Base-by-base conservation (phyloP, 176 grass and related monocot species). In the Avena eriantha region DNA sequence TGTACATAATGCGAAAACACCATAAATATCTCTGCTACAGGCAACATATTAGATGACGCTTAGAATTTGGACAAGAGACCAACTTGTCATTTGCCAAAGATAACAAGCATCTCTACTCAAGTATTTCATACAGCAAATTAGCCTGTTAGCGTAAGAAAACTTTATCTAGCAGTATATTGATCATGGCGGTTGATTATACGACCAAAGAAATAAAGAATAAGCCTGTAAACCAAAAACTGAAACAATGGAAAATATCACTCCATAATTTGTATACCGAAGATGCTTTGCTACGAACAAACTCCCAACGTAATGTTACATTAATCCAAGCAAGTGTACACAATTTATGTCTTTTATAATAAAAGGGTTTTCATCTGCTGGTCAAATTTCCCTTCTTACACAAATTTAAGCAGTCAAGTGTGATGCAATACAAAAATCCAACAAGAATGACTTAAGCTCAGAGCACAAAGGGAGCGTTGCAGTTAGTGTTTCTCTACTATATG, bases 1-100 rank as follows among this genome's bases (percentile, higher is more conserved):
- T 69, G 91, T 92, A 90, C 93, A 98, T 63, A 95, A 76, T 22
- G 91, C 75, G 0, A 86, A 98, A 43, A 90, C 89, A 79, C 95
- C 93, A 85, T 91, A 94, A 87, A 95, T 91, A 69, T 83, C 86
- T 91, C 84, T 84, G 65, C 85, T 81, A 91, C 41, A 39, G 36
- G 36, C 36, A 39, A 72, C 26, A 10, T 49, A 84, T 68, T 26
- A 84, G 24, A 39, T 82, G 36, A 82, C 23, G 19, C n/a, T 61
- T 69, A 57, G 57, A 83, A 10, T 65, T 45, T 86, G 18, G 10
- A 79, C 43, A 65, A 61, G 18, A 74, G 48, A 83, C 75, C 65
- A 75, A 43, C 55, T 23, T 34, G 50, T 54, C 4, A 19, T 16
- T 76, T 60, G 3, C 4, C 55, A 58, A 22, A 79, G 54, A 58